Evolutionary conservation across 1,284 basidiomycete genomes (phyloP).

Genomic region (Microbotryomycetes sp.): DNA sequence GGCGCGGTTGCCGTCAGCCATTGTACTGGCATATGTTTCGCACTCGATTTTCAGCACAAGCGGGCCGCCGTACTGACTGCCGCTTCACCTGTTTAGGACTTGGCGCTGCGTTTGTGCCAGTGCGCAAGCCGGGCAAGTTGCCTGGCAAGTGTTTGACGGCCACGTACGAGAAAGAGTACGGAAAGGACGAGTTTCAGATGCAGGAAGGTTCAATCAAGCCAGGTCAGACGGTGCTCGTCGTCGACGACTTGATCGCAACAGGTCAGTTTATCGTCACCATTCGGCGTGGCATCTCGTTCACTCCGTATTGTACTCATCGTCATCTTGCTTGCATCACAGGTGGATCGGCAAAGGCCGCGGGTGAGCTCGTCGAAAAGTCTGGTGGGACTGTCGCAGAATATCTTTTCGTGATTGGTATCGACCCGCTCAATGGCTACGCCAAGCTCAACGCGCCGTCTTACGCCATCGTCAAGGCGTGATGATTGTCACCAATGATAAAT

Average conservation of each 20-base stretch:
- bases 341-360: conserved; percentile 89
- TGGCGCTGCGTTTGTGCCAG: conserved; percentile 92
- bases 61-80: not conserved
- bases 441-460: conserved; percentile 26
- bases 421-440: conserved; percentile 25
- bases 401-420: conserved; percentile 15
- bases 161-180: conserved; percentile 91
- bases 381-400: conserved; percentile 22
- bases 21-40: too few species aligned
- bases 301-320: too few species aligned
- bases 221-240: conserved; percentile 76
- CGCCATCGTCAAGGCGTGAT: conserved; percentile 23
- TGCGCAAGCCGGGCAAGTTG: conserved; percentile 89
- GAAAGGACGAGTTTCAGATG: conserved; percentile 61
- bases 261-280: conserved; percentile 54
- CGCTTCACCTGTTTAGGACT: conserved; percentile 44
- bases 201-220: conserved; percentile 75
- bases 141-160: conserved; percentile 75
- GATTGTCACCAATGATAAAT: not conserved
- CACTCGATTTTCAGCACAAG: too few species aligned
- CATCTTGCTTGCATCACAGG: too few species aligned
- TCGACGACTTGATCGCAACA: conserved; percentile 96
- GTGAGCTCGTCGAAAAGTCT: conserved; percentile 62
- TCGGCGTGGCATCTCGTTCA: too few species aligned
- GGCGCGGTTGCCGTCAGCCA: too few species aligned